Evolutionary conservation across 2,329 filamentous ascomycete genomes (phyloP), one percentile per base, ranked within the genome.

Genomic region (Drechmeria coniospora): DNA sequence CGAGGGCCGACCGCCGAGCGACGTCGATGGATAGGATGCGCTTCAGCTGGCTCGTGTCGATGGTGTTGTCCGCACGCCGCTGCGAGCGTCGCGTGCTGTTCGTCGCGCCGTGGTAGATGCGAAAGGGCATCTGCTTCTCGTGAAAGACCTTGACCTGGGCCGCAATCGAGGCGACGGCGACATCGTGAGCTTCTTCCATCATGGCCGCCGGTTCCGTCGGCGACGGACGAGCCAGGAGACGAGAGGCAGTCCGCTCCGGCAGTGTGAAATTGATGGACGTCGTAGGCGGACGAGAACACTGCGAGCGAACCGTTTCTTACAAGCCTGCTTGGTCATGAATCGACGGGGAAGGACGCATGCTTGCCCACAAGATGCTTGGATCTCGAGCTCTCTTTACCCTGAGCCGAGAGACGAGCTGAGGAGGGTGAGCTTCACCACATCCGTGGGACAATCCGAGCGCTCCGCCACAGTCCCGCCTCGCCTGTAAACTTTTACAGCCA

Each of bases 71-170:
- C 9, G 49, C 45, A 25, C 49, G 51, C 17, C 60, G 59, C 13
- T 57, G 52, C 6, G 61, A 61, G 15, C 64, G 63, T 6, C 79
- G 72, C 21, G 79, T 84, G 50, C 72, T 80, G 54, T 81, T 83
- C 15, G 79, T 83, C 0, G 75, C 73, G 34, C 79, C 79, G 51
- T 84, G 79, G 40, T 73, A 79, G 44, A 84, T 74, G n/a, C 77
- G 65, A 50, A 80, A 84, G 3, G 74, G 67, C 43, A 57, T 48
- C 32, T 54, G 47, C 6, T 40, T 45, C 3, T 49, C 42, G 28
- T 60, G 45, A 37, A 68, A 67, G 4, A 55, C 42, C 32, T 49
- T 48, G 18, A 68, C 51, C 14, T 56, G 50, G 18, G 47, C 41
- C 0, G 63, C 52, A 25, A 68, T 55, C 29, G 44, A 40, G 12